Base-by-base conservation (phyloP, 2,329 filamentous ascomycete species). In the Ophiostoma himal-ulmi region DNA sequence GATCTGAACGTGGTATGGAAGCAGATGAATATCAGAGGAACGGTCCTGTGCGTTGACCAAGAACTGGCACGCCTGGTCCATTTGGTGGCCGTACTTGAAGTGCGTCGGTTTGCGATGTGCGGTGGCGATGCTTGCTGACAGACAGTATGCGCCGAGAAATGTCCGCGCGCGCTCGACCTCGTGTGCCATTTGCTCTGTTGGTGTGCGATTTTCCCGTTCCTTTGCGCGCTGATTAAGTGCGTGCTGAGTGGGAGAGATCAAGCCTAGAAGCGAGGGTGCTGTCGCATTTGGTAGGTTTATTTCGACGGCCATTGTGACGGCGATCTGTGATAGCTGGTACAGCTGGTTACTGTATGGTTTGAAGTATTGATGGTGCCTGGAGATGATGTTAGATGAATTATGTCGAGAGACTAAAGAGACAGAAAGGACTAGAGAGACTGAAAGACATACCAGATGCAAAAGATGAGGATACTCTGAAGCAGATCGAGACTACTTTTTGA, bases 291-390 rank as follows among this genome's bases (percentile, higher is more conserved):
- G 70, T 1, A 75, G 70, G 34, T 73, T 71, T 48, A 75, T 65
- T 26, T 74, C 73, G 2, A 72, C 70, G 6, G 74, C 72, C 72
- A 75, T 73, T 5, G 71, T 70, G 10, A 73, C 73, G 36, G 74
- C 74, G 0, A 74, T 72, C 66, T 75, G 74, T 3, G 73, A 73
- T 7, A 75, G 68, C 69, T 74, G 74, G 60, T 75, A 75, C 39
- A 75, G 67, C 68, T 75, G 73, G 22, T 57, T 72, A 69, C 66
- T 71, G 26, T 67, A 70, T 1, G 73, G 71, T n/a, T 68, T 71
- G 69, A 72, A 72, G 14, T 72, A 73, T 3, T 68, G 71, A 20
- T 75, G 73, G 30, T 75, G 71, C 74, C 73, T 75, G 14, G 4
- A 17, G 22, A n/a, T 13, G 37, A 3, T 54, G 60, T 66, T 20